Base-by-base conservation (phyloP, 2,329 filamentous ascomycete species). In the Fusarium sp. region DNA sequence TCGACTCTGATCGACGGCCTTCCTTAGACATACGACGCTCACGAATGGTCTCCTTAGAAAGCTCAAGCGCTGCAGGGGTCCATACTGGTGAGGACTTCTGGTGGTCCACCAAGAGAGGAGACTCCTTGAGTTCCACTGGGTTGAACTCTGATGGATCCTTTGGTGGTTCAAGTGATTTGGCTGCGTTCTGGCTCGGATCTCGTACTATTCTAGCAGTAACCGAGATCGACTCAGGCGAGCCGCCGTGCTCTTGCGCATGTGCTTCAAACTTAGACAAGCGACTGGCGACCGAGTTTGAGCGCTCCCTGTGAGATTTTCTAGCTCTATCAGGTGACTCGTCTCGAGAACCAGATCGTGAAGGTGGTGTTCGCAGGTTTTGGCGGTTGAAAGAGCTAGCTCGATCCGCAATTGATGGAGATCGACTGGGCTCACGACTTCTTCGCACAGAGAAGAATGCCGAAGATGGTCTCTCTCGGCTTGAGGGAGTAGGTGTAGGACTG, bases 181-280 rank as follows among this genome's bases (percentile, higher is more conserved):
- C 81, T 47, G 83, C 82, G 26, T 80, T 80, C 39, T 88, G 84
- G 26, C 80, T 81, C 17, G 88, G 85, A 73, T 93, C 92, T 54
- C 94, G 90, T 42, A 97, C 85, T 72, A 97, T 97, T 58, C 92
- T 90, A 55, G 95, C 94, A 24, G 93, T 96, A 17, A 98, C 95
- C 51, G 95, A 95, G n/a, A 97, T 90, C 2, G 94, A 95, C 78
- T 95, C 69, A 15, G 76, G 70, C 6, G 79, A 76, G 8, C 62
- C 72, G 26, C 63, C 69, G 32, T 62, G 69, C 20, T 78, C 73
- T 18, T 67, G 70, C 11, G 74, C 64, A 44, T 72, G 72, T 11
- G 80, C 80, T 74, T 91, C 88, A 71, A 90, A 90, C 79, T 89
- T 85, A 35, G 87, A 88, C 32, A 90, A 80, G 44, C 87, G 85